Percentiles rank a stretch among this genome's conserved stretches.
Evolutionary conservation across 2,329 filamentous ascomycete species (phyloP).

Genomic region (Phialophora chinensis): DNA sequence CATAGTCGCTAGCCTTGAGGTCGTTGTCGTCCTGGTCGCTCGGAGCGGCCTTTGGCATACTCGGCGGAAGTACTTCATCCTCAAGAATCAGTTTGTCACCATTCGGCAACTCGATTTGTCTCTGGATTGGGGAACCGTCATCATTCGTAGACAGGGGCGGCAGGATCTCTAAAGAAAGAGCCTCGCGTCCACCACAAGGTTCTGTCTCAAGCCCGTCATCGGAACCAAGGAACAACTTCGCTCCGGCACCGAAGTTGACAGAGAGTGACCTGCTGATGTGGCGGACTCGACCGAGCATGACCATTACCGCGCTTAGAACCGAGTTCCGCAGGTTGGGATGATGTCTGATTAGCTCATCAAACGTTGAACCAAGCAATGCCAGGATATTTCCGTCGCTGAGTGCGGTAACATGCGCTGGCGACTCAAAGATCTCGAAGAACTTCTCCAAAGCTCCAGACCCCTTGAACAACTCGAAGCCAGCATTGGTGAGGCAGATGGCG

Average conservation of each 20-base stretch:
- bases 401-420: constrained; percentile 81
- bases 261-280: constrained; percentile 75
- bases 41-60: constrained; percentile 14
- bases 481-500: constrained; percentile 88
- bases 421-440: constrained; percentile 97
- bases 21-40: constrained; percentile 57
- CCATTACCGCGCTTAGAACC: constrained; percentile 83
- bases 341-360: constrained; percentile 93
- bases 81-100: constrained; percentile 44
- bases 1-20: constrained; percentile 68
- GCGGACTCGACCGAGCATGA: constrained; percentile 84
- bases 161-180: constrained; percentile 35
- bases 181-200: constrained; percentile 60
- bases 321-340: constrained; percentile 81
- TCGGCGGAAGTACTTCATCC: constrained; percentile 30
- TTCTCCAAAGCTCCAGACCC: constrained; percentile 80
- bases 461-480: constrained; percentile 85
- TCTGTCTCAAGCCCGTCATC: constrained; percentile 59
- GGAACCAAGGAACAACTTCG: constrained; percentile 72
- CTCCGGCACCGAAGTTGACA: constrained; percentile 72
- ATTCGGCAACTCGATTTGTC: constrained; percentile 44
- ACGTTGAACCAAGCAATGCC: constrained; percentile 76
- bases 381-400: constrained; percentile 80
- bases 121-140: constrained; percentile 25
- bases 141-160: constrained; percentile 17